These are phyloP conservation scores for Auxenochlorella pyrenoidosa DNA, from an alignment of 139 green algal species.

Conservation along the genomic window DNA sequence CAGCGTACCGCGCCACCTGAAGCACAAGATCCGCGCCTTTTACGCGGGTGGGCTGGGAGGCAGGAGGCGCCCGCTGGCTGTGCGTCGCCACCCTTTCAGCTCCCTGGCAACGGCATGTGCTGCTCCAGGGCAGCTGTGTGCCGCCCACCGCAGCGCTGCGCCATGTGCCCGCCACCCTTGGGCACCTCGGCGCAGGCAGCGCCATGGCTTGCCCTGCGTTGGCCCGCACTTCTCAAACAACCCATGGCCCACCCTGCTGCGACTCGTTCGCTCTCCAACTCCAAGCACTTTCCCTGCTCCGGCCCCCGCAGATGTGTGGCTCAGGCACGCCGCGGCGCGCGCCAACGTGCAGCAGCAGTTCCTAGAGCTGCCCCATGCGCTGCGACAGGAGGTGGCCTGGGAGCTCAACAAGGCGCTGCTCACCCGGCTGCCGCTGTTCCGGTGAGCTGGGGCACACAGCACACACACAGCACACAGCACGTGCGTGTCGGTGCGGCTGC, in stretches of 20 bases:
- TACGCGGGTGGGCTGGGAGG: conserved; percentile 14
- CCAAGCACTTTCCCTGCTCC: background rate
- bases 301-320: conserved; percentile 12
- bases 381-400: conserved; percentile 36
- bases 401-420: conserved; percentile 32
- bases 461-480: too few relatives aligned
- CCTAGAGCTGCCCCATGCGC: conserved; percentile 36
- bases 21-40: conserved; percentile 17
- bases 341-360: background rate
- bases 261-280: background rate
- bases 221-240: too few relatives aligned
- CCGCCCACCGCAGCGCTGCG: too few relatives aligned
- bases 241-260: background rate
- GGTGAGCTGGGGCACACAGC: background rate
- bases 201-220: too few relatives aligned
- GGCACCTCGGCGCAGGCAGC: too few relatives aligned
- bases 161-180: too few relatives aligned
- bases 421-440: conserved; percentile 21
- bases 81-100: background rate
- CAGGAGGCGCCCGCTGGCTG: background rate
- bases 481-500: too few relatives aligned
- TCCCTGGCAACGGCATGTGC: background rate
- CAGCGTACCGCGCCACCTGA: conserved; percentile 17
- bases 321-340: background rate
- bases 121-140: too few relatives aligned